Base-by-base conservation (phyloP, 257 asterid genomes). In the Thymus mandschuricus region DNA sequence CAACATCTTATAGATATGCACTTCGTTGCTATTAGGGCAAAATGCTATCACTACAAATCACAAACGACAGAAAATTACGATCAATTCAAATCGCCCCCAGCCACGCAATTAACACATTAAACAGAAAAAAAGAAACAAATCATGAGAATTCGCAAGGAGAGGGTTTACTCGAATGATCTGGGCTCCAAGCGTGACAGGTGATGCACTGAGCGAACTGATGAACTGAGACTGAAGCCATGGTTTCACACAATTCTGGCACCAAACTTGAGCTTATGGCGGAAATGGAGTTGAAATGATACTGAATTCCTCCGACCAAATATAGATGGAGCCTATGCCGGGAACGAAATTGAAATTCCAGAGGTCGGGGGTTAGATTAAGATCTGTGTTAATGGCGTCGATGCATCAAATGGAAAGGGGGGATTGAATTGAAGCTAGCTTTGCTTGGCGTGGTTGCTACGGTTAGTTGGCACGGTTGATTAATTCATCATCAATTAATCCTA, bases 131-230 rank as follows among this genome's bases (percentile, higher is more conserved):
- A 8, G 64, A 30, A 43, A 69, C n/a, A n/a, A 21, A 21, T 13
- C 15, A 70, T n/a, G 51, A 76, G 63, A 59, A 44, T 3, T 40
- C 1, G 35, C 8, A 30, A 30, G 29, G 12, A 76, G 34, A 45
- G 4, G 74, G 66, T 1, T 59, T 85, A 94, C 99, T 91, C 66
- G 97, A 91, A 52, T 77, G 88, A 74, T 94, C 99, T 48, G 96
- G 95, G 72, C 96, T 91, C 99, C 98, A 94, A 82, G 91, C 95
- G 82, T 94, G 99, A 80, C 93, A 86, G 69, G 96, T 86, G 78
- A 94, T 85, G 82, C 89, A 89, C 73, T 83, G 97, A 68, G 95
- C 97, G 61, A 91, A 89, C 78, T 88, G 92, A 76, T 91, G 95
- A 78, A 83, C 86, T 65, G 96, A 85, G 68, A 87, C 86, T n/a